Conservation (phyloP, 2,329 filamentous ascomycete species). For the Colletotrichum zoysiae region DNA sequence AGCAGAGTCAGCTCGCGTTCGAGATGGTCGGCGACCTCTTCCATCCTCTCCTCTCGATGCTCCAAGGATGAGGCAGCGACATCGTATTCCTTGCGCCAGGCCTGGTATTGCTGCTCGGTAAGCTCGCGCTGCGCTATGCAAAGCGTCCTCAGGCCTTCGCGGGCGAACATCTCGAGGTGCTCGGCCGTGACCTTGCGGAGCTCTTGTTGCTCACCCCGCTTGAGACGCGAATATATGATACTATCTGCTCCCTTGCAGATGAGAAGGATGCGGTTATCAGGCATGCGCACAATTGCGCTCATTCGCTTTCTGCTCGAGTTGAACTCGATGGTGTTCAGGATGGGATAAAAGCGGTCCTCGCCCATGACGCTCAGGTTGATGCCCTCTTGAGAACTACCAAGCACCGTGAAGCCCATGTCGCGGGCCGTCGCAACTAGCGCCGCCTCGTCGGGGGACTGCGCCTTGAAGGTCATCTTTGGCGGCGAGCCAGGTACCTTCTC, state of each 20-base stretch:
- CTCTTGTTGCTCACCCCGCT: constrained; percentile 85
- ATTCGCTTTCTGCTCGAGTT: constrained; percentile 97
- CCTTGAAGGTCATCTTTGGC: constrained; percentile 93
- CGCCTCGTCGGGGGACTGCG: constrained; percentile 96
- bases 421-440: constrained; percentile 93
- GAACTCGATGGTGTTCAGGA: constrained; percentile 96
- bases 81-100: constrained; percentile 90
- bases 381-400: constrained; percentile 83
- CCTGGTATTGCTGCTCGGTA: constrained; percentile 83
- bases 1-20: constrained; percentile 90
- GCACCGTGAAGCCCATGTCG: constrained; percentile 94
- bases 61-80: constrained; percentile 85
- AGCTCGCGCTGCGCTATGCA: constrained; percentile 91
- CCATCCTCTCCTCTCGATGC: constrained; percentile 92
- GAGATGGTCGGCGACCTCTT: constrained; percentile 88
- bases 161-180: constrained; percentile 95
- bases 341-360: constrained; percentile 84
- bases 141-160: constrained; percentile 93
- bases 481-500: constrained; percentile 91
- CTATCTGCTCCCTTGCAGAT: constrained; percentile 99
- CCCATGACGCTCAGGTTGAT: constrained; percentile 90
- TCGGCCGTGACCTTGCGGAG: constrained; percentile 87
- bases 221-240: constrained; percentile 93
- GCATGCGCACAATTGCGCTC: constrained; percentile 97
- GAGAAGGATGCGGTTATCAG: constrained; percentile 86